Base-by-base conservation (phyloP, 257 asterid genomes). In the Rubia yunnanensis region DNA sequence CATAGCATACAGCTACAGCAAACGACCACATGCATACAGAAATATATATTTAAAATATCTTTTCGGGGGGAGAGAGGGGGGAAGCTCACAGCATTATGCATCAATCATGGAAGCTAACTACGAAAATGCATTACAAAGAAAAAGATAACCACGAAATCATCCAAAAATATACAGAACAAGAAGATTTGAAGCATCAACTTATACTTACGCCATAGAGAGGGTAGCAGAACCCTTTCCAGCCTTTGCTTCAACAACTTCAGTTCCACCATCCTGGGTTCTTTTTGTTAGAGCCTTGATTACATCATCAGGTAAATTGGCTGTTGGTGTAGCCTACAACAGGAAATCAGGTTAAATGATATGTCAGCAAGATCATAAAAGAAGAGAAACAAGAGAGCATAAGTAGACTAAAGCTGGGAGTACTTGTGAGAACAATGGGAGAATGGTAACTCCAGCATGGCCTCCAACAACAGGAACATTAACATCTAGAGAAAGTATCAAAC, bases 151-250 rank as follows among this genome's bases (percentile, higher is more conserved):
- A 50, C 57, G 4, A 44, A 32, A 44, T 14, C 52, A 44, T 44
- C 20, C 20, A 30, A 2, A 49, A 58, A 27, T 4, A 38, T 41
- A 60, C 23, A 3, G 73, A 31, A 32, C 30, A 14, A 58, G 31
- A 48, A 49, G 48, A 65, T 13, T 44, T 27, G 62, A 74, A 31
- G 34, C 39, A 8, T 18, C 30, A 70, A 11, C 2, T 8, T 36
- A 41, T 27, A 83, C 95, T 76, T 81, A 90, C 96, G 95, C 99
- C 99, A 94, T 90, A 27, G 99, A 94, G 60, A 94, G 95, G 50
- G 99, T 94, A 60, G 99, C 97, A 34, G 99, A 90, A 66, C 96
- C 97, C 79, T 90, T 90, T 73, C 97, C 97, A 74, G 97, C 99
- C 84, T 94, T 94, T 13, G 99, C 99, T 78, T 83, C 92, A 39